phyloP scores from a whole-genome alignment of 1,284 basidiomycete species.

The Malassezia arunalokei region DNA sequence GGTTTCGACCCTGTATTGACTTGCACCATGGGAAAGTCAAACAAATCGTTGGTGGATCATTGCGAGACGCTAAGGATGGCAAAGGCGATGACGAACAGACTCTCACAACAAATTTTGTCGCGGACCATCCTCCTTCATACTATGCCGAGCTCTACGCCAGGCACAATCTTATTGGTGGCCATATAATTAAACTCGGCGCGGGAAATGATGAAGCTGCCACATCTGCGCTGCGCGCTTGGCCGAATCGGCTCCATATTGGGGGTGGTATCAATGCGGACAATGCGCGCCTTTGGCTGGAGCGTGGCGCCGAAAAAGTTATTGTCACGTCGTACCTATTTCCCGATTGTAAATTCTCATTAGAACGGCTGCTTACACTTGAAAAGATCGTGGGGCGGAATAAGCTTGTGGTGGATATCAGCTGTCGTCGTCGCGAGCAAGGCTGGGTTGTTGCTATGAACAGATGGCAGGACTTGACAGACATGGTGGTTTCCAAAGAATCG shows the following conservation, averaged over 20 bases:
- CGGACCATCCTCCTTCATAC: slow-evolving; percentile 65
- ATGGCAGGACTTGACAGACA: slow-evolving; percentile 93
- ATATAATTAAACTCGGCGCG: slow-evolving; percentile 90
- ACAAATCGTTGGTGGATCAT: slow-evolving; percentile 92
- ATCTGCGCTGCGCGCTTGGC: slow-evolving; percentile 70
- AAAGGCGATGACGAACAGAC: slow-evolving; percentile 9
- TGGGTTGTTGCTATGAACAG: slow-evolving; percentile 99
- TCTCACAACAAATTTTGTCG: slow-evolving; percentile 82
- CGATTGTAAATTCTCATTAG: slow-evolving; percentile 61
- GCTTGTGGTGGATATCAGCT: slow-evolving; percentile 91
- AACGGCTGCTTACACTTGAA: slow-evolving; percentile 59
- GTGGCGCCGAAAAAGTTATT: slow-evolving; percentile 90
- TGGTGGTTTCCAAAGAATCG: slow-evolving; percentile 62
- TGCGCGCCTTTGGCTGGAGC: slow-evolving; percentile 69
- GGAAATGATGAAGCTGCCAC: slow-evolving; percentile 72
- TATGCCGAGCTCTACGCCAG: slow-evolving; percentile 69
- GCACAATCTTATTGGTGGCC: slow-evolving; percentile 66
- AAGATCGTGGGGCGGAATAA: slow-evolving; percentile 66
- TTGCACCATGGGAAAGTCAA: slow-evolving; percentile 69
- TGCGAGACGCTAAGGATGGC: slow-evolving; percentile 49
- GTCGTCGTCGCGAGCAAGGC: slow-evolving; percentile 60
- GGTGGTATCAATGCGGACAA: slow-evolving; percentile 79
- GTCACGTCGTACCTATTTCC: slow-evolving; percentile 95
- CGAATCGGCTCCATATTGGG: slow-evolving; percentile 73
- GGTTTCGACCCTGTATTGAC: slow-evolving; percentile 92